These are phyloP conservation scores for Ascochyta koolunga DNA, from an alignment of 2,329 filamentous ascomycete genomes.

Conservation along the genomic window DNA sequence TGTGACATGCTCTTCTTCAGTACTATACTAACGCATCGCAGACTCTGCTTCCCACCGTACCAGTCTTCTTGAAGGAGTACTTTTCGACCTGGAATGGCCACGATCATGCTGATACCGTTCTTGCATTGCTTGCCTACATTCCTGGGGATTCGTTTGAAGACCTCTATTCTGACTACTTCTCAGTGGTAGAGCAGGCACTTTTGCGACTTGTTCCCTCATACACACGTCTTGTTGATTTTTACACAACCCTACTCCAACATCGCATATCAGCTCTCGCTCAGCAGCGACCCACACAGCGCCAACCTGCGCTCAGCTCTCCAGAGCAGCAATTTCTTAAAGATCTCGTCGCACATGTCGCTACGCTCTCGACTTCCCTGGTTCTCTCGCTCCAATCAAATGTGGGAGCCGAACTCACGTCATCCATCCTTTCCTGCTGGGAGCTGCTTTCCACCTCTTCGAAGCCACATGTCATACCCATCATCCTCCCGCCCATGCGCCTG, in stretches of 20 bases:
- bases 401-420: constrained; percentile 56
- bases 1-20: not conserved
- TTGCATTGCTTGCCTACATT: constrained; percentile 56
- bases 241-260: constrained; percentile 68
- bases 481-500: constrained; percentile 69
- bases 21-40: constrained; percentile 16
- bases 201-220: constrained; percentile 53
- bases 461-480: constrained; percentile 61
- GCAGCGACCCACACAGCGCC: constrained; percentile 12
- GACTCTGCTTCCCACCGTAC: constrained; percentile 38
- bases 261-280: constrained; percentile 51
- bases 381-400: constrained; percentile 29
- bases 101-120: constrained; percentile 48
- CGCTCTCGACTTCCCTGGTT: constrained; percentile 38
- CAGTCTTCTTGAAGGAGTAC: constrained; percentile 44
- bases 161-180: constrained; percentile 48
- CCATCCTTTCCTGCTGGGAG: constrained; percentile 71
- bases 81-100: constrained; percentile 47
- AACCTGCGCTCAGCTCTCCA: constrained; percentile 45
- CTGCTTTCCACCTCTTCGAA: constrained; percentile 54
- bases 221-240: constrained; percentile 67
- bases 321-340: constrained; percentile 46
- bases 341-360: constrained; percentile 39
- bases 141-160: constrained; percentile 59
- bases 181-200: constrained; percentile 50